Base-by-base conservation (phyloP, 768 basidiomycete genomes). In the Tricholoma matsutake region DNA sequence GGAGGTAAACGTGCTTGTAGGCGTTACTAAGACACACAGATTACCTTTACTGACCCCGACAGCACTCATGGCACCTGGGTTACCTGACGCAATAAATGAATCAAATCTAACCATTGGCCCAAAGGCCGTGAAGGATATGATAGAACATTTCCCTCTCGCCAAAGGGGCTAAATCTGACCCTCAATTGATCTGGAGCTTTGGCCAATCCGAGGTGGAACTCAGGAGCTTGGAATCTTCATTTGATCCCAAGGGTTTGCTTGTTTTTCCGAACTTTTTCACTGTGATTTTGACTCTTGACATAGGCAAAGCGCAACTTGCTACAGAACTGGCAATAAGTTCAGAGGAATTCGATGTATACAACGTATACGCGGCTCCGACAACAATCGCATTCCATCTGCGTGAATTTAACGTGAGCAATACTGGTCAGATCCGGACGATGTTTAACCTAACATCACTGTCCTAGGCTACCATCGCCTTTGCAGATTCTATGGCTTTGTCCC, bases 341-440 rank as follows among this genome's bases (percentile, higher is more conserved):
- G 89, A 91, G 41, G 93, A 94, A 67, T 94, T 94, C 63, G 91
- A 94, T 56, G 74, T 80, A 6, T 94, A 93, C 67, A 83, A 90
- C 51, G 76, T 93, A 10, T 80, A 78, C 65, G 74, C 79, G 9
- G 74, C 83, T 16, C 89, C 92, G 1, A 82, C 83, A 32, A 86
- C 83, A 3, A 82, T 94, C 56, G 86, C 85, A 0, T 92, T 94
- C 65, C 92, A 93, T 73, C 73, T 94, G 29, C 85, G 88, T 37
- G 92, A 94, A 75, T 92, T 94, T 73, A 91, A 86, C 61, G 92
- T 92, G 63, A 61, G 80, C 70, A 20, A 31, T 25, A 13, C 13
- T 16, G 41, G 9, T 37, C 25, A 32, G 5, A 4, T 35, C 53
- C 2, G 32, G n/a, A 29, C 16, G 31, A 43, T 29, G n/a, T 32